A percentile compares a stretch with the other conserved stretches of the same genome.
Evolutionary conservation across 371 early-diverging fungal genomes (phyloP).

Genomic region (Choanephora cucurbitarum): DNA sequence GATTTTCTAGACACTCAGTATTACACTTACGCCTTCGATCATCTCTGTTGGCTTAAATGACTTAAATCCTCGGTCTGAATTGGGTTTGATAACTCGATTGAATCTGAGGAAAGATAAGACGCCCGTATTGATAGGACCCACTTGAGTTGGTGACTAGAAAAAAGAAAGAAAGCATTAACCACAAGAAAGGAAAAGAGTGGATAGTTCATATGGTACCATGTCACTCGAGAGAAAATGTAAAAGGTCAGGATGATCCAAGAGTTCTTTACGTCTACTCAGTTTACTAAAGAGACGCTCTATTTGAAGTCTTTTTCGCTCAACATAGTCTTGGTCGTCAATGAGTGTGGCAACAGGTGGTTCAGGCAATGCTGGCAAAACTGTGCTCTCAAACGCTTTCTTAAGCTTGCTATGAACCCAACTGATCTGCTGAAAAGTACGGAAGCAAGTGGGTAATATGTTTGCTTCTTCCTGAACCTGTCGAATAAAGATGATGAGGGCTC

Average conservation of each 20-base stretch:
- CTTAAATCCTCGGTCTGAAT: constrained; percentile 54
- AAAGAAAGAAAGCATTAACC: background rate
- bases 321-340: constrained; percentile 65
- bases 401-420: constrained; percentile 59
- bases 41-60: constrained; percentile 56
- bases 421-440: constrained; percentile 64
- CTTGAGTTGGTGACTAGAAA: constrained; percentile 42
- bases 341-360: constrained; percentile 47
- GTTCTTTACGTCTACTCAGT: constrained; percentile 40
- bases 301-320: constrained; percentile 62
- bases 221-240: constrained; percentile 61
- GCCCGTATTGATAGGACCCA: constrained; percentile 37
- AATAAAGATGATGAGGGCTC: background rate
- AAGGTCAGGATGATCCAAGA: constrained; percentile 45
- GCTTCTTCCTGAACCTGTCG: constrained; percentile 18
- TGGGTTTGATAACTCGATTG: constrained; percentile 53
- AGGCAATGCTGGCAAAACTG: constrained; percentile 58
- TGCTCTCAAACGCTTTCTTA: constrained; percentile 36
- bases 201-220: constrained; percentile 64
- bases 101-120: constrained; percentile 53
- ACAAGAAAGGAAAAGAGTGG: background rate
- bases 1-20: too few species aligned
- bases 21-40: constrained; percentile 54
- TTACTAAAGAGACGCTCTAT: constrained; percentile 55
- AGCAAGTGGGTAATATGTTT: constrained; percentile 28